Percentiles rank a stretch among this genome's conserved stretches.
These are phyloP conservation scores for Cercophora newfieldiana DNA, from an alignment of 495 filamentous ascomycete species.

Conservation along the genomic window DNA sequence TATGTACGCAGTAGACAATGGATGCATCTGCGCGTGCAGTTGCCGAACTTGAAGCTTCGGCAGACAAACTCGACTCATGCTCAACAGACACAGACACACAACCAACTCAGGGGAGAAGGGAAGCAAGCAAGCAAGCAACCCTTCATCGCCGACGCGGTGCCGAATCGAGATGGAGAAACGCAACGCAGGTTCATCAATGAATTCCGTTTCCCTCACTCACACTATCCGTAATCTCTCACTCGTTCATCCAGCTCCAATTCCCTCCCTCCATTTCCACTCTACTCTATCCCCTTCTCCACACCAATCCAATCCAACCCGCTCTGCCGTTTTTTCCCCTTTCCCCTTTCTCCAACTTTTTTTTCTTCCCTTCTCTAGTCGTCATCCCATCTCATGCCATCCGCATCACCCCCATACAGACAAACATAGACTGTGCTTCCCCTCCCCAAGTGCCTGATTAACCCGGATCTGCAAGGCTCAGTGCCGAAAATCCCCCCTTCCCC, in stretches of 20 bases:
- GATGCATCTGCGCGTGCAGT: background rate
- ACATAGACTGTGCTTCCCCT: slow-evolving; percentile 22
- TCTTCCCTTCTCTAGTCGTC: background rate
- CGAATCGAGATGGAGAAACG: background rate
- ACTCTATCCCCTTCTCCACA: slow-evolving; percentile 4
- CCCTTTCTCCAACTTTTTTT: slow-evolving; percentile 23
- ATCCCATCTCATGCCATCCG: no score
- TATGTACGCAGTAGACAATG: background rate
- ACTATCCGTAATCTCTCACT: background rate
- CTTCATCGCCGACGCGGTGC: background rate
- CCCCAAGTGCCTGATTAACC: slow-evolving; percentile 38
- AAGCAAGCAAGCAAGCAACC: background rate
- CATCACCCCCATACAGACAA: no score
- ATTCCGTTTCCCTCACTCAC: background rate
- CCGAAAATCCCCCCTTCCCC: slow-evolving; percentile 34
- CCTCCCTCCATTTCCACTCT: slow-evolving; percentile 12
- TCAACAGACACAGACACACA: no score
- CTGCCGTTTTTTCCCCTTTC: background rate
- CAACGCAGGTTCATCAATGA: background rate
- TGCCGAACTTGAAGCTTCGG: no score
- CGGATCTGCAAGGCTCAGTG: slow-evolving; percentile 41
- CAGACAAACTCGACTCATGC: no score
- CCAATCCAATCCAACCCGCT: slow-evolving; percentile 1
- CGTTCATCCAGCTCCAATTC: background rate
- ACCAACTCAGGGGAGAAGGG: no score